Conservation (phyloP, 352 stramenopile species). For the Nothophytophthora sp. region DNA sequence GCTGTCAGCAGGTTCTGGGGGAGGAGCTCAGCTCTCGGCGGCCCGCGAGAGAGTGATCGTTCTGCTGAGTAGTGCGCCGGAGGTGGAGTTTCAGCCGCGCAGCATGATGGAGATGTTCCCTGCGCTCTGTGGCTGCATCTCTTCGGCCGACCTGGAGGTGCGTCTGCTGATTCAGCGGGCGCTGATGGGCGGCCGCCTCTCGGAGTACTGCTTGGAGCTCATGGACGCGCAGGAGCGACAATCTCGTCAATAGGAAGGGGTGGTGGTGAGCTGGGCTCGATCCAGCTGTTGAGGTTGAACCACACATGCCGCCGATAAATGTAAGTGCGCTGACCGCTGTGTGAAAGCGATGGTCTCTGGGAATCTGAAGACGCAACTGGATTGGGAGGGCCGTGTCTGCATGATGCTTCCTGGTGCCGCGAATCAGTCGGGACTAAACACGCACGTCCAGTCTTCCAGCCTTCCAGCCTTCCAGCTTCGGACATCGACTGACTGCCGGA, state of each 20-base stretch:
- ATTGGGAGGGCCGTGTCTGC: no score
- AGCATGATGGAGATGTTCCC: conserved; percentile 78
- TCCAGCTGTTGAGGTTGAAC: no score
- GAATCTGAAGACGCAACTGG: no score
- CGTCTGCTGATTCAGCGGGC: conserved; percentile 68
- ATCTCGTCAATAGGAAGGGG: conserved; percentile 25
- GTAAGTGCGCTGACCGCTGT: no score
- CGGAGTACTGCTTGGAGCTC: conserved; percentile 55
- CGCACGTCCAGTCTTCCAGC: no score
- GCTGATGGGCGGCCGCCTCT: conserved; percentile 51
- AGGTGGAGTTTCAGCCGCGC: conserved; percentile 53
- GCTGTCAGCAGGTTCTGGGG: neutral
- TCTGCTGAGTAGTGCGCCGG: conserved; percentile 54
- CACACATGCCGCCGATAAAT: no score
- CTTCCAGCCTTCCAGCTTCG: no score
- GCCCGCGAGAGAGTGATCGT: conserved; percentile 68
- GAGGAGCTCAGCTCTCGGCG: conserved; percentile 23
- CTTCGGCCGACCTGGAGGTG: conserved; percentile 61
- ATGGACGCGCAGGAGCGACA: conserved; percentile 33
- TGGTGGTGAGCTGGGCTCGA: no score
- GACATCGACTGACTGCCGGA: no score
- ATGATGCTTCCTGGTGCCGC: no score
- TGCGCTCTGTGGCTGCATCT: conserved; percentile 78
- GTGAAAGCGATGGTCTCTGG: no score
- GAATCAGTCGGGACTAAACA: no score